A percentile compares a stretch with the other conserved stretches of the same genome.
Evolutionary conservation across 2,329 filamentous ascomycete genomes (phyloP).

Genomic region (Emmonsiellopsis sp.): DNA sequence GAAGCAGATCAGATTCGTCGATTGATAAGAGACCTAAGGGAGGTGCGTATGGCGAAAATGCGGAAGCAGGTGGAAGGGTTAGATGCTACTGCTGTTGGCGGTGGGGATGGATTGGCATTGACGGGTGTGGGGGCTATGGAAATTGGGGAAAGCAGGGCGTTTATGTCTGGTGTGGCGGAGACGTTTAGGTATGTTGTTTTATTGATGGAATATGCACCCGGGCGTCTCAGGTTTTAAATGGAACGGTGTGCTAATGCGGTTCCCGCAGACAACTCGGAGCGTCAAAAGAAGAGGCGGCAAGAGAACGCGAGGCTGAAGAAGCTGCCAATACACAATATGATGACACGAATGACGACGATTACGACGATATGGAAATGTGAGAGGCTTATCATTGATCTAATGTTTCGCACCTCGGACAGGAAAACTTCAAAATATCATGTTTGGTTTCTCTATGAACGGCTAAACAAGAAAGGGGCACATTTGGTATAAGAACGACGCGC

Average conservation of each 20-base stretch:
- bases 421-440: background rate
- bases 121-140: conserved; percentile 90
- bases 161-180: conserved; percentile 79
- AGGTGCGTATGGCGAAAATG: conserved; percentile 85
- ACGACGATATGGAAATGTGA: conserved; percentile 51
- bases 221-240: no score
- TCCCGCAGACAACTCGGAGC: conserved; percentile 61
- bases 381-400: background rate
- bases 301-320: conserved; percentile 67
- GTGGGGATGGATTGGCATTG: conserved; percentile 61
- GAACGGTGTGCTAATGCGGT: background rate
- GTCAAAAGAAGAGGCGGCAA: conserved; percentile 65
- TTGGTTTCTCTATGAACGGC: background rate
- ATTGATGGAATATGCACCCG: background rate
- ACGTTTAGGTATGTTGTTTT: conserved; percentile 51
- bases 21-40: conserved; percentile 69
- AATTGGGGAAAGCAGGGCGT: conserved; percentile 74
- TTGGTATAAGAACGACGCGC: background rate
- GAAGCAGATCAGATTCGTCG: conserved; percentile 65
- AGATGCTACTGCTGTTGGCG: conserved; percentile 46
- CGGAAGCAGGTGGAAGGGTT: conserved; percentile 63
- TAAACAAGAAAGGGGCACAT: background rate
- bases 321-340: conserved; percentile 44
- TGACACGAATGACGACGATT: conserved; percentile 41
- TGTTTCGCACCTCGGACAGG: background rate